Percentiles rank a stretch among this genome's conserved stretches.
These are phyloP conservation scores for Aspergillus hiratsukae DNA, from an alignment of 2,329 filamentous ascomycete species.

Conservation along the genomic window DNA sequence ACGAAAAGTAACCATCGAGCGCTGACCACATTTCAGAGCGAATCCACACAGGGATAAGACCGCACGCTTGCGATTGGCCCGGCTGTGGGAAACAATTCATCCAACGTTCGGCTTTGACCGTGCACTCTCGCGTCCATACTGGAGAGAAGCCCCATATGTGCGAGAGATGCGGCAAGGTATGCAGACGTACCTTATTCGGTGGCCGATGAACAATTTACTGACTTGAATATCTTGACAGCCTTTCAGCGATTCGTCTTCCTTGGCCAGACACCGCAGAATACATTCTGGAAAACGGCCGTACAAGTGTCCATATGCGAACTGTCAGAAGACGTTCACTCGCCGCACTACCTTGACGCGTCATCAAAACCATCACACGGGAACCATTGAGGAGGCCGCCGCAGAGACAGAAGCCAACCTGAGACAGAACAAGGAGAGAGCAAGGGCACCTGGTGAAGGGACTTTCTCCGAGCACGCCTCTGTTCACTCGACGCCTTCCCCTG, in stretches of 20 bases:
- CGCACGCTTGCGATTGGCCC: conserved; percentile 86
- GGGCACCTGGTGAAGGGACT: conserved; percentile 35
- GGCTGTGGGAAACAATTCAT: conserved; percentile 96
- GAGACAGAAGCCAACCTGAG: conserved; percentile 84
- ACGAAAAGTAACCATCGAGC: not conserved
- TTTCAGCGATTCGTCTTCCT: conserved; percentile 92
- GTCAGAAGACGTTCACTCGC: conserved; percentile 96
- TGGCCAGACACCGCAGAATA: conserved; percentile 88
- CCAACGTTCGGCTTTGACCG: conserved; percentile 89
- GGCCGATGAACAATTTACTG: no score
- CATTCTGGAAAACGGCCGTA: conserved; percentile 95
- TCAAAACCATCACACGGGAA: conserved; percentile 92
- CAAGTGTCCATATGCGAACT: conserved; percentile 95
- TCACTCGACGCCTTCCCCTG: conserved; percentile 71
- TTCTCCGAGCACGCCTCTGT: conserved; percentile 44
- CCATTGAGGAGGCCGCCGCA: conserved; percentile 85
- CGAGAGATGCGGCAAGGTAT: conserved; percentile 91
- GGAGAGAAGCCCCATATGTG: conserved; percentile 99
- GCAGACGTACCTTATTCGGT: conserved; percentile 17
- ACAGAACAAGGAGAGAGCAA: conserved; percentile 38
- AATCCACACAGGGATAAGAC: conserved; percentile 86
- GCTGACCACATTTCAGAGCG: conserved; percentile 59
- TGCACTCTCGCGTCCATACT: conserved; percentile 92
- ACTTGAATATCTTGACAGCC: conserved; percentile 53
- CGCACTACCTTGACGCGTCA: conserved; percentile 92